These are phyloP conservation scores for Phyllosticta paracitricarpa DNA, from an alignment of 2,329 filamentous ascomycete genomes.

Conservation along the genomic window DNA sequence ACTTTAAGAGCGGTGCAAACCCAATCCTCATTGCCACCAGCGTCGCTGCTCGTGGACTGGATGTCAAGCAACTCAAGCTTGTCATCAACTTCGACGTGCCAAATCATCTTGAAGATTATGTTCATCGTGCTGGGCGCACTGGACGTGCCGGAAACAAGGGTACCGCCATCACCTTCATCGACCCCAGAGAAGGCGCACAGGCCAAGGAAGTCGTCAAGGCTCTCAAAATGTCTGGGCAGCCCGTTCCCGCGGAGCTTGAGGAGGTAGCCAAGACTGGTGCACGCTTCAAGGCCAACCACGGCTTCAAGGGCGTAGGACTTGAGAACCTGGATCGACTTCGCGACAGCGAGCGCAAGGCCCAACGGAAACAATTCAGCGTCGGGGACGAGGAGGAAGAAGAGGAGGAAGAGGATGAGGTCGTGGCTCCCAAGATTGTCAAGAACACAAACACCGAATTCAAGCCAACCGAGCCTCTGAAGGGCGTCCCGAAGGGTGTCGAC, in stretches of 20 bases:
- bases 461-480: neutral
- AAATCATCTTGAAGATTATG: conserved; percentile 92
- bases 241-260: conserved; percentile 60
- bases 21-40: conserved; percentile 91
- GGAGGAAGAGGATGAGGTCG: conserved; percentile 59
- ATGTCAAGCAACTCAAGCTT: conserved; percentile 91
- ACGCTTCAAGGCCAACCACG: conserved; percentile 84
- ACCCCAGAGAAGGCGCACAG: conserved; percentile 83
- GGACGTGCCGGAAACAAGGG: conserved; percentile 91
- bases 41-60: conserved; percentile 85
- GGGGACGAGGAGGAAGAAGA: conserved; percentile 70
- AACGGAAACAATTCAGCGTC: conserved; percentile 57
- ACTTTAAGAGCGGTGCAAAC: conserved; percentile 86
- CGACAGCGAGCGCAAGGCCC: conserved; percentile 73
- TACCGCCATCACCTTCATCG: conserved; percentile 89
- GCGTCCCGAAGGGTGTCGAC: conserved; percentile 24
- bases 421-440: conserved; percentile 44
- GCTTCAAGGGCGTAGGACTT: conserved; percentile 90
- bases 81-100: conserved; percentile 94
- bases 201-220: conserved; percentile 83
- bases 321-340: conserved; percentile 86
- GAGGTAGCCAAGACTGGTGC: conserved; percentile 41
- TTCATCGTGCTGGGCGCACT: conserved; percentile 86
- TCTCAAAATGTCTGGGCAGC: conserved; percentile 80
- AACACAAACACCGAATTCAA: conserved; percentile 45